Evolutionary conservation across 306 rosid genomes (phyloP).

Genomic region (Citrullus mucosospermus): DNA sequence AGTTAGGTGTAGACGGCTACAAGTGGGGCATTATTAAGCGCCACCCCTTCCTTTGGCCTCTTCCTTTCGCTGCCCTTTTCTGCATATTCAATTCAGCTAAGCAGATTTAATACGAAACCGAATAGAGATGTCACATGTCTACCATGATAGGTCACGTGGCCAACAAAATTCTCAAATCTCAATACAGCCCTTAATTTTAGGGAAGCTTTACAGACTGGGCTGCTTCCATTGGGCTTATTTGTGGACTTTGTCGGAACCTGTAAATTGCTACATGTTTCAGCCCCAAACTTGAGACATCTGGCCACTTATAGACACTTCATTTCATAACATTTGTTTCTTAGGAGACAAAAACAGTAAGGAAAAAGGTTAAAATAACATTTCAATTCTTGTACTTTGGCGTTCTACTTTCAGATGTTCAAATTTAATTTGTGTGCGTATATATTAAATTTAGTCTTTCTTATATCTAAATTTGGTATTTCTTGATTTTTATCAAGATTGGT

Average conservation of each 20-base stretch:
- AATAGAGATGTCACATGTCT: not conserved
- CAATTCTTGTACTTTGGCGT: too few relatives aligned
- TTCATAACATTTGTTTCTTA: too few relatives aligned
- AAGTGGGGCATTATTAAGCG: not conserved
- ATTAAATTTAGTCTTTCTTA: too few relatives aligned
- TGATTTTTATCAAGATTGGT: too few relatives aligned
- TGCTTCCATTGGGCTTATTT: not conserved
- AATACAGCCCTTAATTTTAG: not conserved
- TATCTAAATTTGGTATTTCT: too few relatives aligned
- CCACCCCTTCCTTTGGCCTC: not conserved
- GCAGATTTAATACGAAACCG: not conserved
- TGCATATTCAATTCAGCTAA: not conserved
- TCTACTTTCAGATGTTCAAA: too few relatives aligned
- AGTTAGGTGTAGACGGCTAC: not conserved
- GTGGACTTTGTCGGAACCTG: not conserved
- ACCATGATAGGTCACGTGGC: not conserved
- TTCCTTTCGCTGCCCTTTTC: not conserved
- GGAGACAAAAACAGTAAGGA: too few relatives aligned
- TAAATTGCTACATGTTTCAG: not conserved
- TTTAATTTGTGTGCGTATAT: too few relatives aligned
- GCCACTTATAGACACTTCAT: too few relatives aligned
- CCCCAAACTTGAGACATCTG: not conserved
- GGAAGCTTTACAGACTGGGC: not conserved
- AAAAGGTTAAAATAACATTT: too few relatives aligned
- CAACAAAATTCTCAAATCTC: not conserved